Conservation (phyloP, 139 green algal species). For the Eudorina sp. region DNA sequence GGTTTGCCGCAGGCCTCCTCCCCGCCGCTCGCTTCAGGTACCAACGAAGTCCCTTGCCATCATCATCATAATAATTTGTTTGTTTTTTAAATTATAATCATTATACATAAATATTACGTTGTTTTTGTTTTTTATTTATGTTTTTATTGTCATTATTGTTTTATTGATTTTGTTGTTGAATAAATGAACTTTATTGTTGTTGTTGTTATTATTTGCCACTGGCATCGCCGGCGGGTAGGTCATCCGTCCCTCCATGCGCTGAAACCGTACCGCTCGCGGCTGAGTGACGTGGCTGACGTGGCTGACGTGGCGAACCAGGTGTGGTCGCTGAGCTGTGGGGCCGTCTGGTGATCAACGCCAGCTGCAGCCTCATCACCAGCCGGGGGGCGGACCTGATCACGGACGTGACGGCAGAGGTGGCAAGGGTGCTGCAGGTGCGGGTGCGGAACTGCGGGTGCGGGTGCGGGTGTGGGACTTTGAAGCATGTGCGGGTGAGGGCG, state of each 20-base stretch:
- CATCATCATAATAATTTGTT: too few relatives aligned
- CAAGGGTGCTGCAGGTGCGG: background rate
- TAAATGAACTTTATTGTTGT: background rate
- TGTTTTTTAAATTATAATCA: too few relatives aligned
- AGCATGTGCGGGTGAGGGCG: background rate
- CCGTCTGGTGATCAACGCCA: background rate
- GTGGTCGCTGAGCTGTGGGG: background rate
- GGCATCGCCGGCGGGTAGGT: background rate
- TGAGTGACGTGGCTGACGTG: background rate
- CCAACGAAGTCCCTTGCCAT: too few relatives aligned
- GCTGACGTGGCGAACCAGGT: background rate
- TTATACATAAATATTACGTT: too few relatives aligned
- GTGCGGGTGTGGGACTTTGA: background rate
- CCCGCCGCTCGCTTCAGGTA: background rate
- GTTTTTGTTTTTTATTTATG: too few relatives aligned
- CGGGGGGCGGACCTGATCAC: background rate
- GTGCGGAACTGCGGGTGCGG: background rate
- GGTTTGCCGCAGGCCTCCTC: background rate
- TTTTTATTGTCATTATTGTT: background rate
- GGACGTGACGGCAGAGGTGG: background rate
- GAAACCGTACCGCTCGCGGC: background rate
- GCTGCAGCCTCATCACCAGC: background rate
- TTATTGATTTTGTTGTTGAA: background rate
- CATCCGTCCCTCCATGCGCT: background rate
- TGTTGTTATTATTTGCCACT: background rate